Base-by-base conservation (phyloP, 164 flowering plant genomes). In the Aristolochia fimbriata region DNA sequence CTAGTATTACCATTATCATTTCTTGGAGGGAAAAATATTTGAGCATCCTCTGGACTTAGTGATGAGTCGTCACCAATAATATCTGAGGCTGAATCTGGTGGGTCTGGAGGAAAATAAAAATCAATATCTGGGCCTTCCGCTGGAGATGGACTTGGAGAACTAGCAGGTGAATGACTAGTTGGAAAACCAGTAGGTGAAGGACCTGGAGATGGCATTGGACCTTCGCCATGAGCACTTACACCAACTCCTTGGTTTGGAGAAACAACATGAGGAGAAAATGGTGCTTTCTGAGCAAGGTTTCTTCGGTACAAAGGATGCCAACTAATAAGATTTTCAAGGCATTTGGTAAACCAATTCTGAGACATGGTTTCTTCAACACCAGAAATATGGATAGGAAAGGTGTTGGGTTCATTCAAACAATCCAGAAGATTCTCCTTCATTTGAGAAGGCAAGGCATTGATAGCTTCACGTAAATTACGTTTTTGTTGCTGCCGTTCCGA, bases 351-450 rank as follows among this genome's bases (percentile, higher is more conserved):
- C 83, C 80, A 73, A 62, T 53, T 60, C 11, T 64, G 68, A 24
- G 71, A 74, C 54, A 52, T 64, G 47, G 56, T 64, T 37, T 21
- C 73, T 58, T 76, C 86, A 65, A 78, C 78, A 59, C 79, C 84
- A 33, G 81, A 74, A 33, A 67, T 60, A 20, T 7, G 68, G 23
- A 70, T 55, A 43, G 61, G 67, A 51, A 64, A 52, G 43, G 6
- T 22, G 12, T 72, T 64, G 47, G 73, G 74, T 58, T 69, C 75
- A 30, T 68, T 65, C 49, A 85, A 64, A 65, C 96, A 88, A 52
- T 83, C 73, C 59, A 78, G 41, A 68, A 87, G 75, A 20, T 58
- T 67, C 62, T 72, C 73, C 62, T 77, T 79, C 64, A 70, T 65
- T 33, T 63, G 77, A 13, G 82, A 80, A 72, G 83, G 72, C 61